These are phyloP conservation scores for Diaporthe sp. DNA, from an alignment of 2,329 filamentous ascomycete genomes.

Conservation along the genomic window DNA sequence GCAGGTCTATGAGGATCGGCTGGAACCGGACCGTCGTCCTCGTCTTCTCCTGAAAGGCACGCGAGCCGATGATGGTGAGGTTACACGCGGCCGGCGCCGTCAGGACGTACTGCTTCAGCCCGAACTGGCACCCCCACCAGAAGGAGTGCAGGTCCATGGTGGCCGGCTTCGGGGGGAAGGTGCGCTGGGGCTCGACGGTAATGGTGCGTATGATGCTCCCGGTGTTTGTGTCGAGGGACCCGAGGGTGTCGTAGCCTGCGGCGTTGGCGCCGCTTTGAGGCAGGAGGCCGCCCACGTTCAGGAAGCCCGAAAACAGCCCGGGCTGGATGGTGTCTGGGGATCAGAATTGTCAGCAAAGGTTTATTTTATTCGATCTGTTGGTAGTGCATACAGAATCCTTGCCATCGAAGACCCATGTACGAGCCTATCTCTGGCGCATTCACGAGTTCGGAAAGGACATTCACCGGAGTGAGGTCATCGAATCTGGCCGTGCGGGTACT, in stretches of 20 bases:
- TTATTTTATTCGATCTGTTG: neutral
- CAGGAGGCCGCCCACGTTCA: neutral
- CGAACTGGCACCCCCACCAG: neutral
- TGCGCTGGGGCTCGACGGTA: neutral
- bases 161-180: neutral
- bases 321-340: neutral
- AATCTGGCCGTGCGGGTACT: neutral
- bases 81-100: neutral
- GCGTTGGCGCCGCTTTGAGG: neutral
- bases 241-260: constrained; percentile 12
- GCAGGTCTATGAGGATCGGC: neutral
- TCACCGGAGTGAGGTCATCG: neutral
- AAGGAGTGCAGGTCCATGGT: constrained; percentile 6
- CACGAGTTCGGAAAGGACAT: neutral
- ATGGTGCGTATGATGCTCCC: neutral
- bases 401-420: neutral
- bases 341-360: neutral
- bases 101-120: constrained; percentile 13
- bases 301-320: neutral
- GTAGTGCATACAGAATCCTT: neutral
- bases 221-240: constrained; percentile 10
- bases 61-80: constrained; percentile 1
- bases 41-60: neutral
- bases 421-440: constrained; percentile 13
- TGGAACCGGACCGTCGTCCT: constrained; percentile 10